A percentile compares a stretch with the other conserved stretches of the same genome.
Conservation (phyloP, 768 basidiomycete species). For the Mycena maculata region DNA sequence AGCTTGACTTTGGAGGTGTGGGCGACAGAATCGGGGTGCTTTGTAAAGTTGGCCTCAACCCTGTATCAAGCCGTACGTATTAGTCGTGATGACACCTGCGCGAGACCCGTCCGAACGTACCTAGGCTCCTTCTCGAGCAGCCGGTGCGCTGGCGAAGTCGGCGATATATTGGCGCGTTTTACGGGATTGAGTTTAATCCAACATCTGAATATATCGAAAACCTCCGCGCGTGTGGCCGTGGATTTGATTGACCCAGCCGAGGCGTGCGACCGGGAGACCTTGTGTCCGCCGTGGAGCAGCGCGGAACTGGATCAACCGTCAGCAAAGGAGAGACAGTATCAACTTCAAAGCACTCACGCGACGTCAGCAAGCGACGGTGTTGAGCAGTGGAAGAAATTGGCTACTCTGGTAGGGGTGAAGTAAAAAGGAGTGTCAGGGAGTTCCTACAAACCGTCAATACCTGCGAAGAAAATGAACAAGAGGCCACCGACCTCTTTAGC, state of each 20-base stretch:
- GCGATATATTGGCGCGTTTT: slow-evolving; percentile 83
- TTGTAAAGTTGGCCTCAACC: slow-evolving; percentile 76
- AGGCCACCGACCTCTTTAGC: slow-evolving; percentile 79
- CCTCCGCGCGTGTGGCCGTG: slow-evolving; percentile 71
- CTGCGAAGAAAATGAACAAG: not conserved
- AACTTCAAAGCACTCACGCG: slow-evolving; percentile 62
- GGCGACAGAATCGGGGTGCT: slow-evolving; percentile 73
- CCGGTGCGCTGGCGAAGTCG: slow-evolving; percentile 74
- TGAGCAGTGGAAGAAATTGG: slow-evolving; percentile 84
- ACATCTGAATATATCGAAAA: slow-evolving; percentile 88
- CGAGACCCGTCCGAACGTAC: slow-evolving; percentile 55
- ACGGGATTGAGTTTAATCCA: slow-evolving; percentile 88
- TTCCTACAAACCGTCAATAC: slow-evolving; percentile 62
- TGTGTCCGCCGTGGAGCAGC: slow-evolving; percentile 85
- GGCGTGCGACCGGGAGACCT: slow-evolving; percentile 92
- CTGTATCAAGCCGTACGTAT: slow-evolving; percentile 45
- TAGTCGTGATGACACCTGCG: not conserved
- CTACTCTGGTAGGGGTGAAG: slow-evolving; percentile 85
- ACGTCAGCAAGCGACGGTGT: slow-evolving; percentile 82
- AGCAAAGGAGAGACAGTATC: not conserved
- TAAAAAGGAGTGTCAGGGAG: slow-evolving; percentile 77
- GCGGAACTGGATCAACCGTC: slow-evolving; percentile 71
- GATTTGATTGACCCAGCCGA: slow-evolving; percentile 92
- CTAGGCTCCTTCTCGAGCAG: slow-evolving; percentile 75
- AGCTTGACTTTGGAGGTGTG: slow-evolving; percentile 76